These are phyloP conservation scores for Phialocephala subalpina DNA, from an alignment of 2,329 filamentous ascomycete genomes.

Conservation along the genomic window DNA sequence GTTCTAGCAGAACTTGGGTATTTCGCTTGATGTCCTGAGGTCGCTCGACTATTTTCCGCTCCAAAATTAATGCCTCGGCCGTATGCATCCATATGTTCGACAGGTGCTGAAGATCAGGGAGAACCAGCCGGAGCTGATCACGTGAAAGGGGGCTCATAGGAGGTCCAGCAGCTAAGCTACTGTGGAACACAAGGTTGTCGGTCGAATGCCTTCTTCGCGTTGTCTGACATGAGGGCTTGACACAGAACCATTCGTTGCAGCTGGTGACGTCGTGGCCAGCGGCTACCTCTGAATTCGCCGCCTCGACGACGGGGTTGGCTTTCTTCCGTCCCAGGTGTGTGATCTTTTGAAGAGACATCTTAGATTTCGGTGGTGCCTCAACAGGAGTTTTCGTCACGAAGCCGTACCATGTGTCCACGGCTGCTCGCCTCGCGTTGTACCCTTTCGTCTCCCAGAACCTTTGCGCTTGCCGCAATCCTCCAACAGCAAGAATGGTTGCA, in stretches of 20 bases:
- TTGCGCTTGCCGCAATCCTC: slow-evolving; percentile 69
- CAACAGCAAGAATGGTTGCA: slow-evolving; percentile 65
- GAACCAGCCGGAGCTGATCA: slow-evolving; percentile 58
- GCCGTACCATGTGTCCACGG: slow-evolving; percentile 68
- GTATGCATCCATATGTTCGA: slow-evolving; percentile 70
- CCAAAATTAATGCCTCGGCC: slow-evolving; percentile 67
- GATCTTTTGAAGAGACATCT: slow-evolving; percentile 51
- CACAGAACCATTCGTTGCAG: slow-evolving; percentile 46
- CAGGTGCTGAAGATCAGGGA: slow-evolving; percentile 63
- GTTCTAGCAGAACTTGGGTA: slow-evolving; percentile 66
- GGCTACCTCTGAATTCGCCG: slow-evolving; percentile 34
- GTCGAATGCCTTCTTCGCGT: slow-evolving; percentile 36
- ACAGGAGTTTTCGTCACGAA: slow-evolving; percentile 55
- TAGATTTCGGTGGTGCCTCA: slow-evolving; percentile 55
- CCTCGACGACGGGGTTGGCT: slow-evolving; percentile 43
- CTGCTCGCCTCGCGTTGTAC: slow-evolving; percentile 65
- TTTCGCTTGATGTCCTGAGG: slow-evolving; percentile 70
- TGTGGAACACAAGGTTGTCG: slow-evolving; percentile 61
- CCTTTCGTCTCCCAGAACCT: slow-evolving; percentile 72
- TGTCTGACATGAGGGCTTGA: slow-evolving; percentile 42
- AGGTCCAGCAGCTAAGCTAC: slow-evolving; percentile 66
- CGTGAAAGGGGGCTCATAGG: slow-evolving; percentile 64
- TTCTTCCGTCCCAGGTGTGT: slow-evolving; percentile 64
- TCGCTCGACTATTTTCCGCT: slow-evolving; percentile 64
- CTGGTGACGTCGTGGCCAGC: slow-evolving; percentile 35